Evolutionary conservation across 805 yeast genomes (phyloP).

Genomic region (Cyberlindnera mrakii): DNA sequence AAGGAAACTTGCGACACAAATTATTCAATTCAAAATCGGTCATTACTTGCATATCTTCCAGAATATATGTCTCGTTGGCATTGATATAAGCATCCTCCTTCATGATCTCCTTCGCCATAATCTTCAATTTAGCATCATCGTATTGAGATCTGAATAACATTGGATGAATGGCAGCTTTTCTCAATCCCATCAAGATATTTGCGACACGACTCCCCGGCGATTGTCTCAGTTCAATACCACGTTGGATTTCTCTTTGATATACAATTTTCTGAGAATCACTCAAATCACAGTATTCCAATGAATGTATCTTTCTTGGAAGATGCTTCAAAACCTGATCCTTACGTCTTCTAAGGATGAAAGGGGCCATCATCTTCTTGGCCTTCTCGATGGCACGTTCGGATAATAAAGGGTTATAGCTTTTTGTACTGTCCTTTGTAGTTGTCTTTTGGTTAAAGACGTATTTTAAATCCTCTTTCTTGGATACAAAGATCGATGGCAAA

Average conservation of each 20-base stretch:
- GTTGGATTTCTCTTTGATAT: slow-evolving; percentile 53
- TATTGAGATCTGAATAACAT: slow-evolving; percentile 67
- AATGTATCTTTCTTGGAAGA: slow-evolving; percentile 70
- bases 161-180: slow-evolving; percentile 94
- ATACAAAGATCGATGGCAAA: slow-evolving; percentile 74
- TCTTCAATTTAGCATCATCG: slow-evolving; percentile 43
- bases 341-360: slow-evolving; percentile 87
- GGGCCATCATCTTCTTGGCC: slow-evolving; percentile 98
- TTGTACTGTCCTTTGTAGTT: slow-evolving; percentile 48
- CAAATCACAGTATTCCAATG: slow-evolving; percentile 61
- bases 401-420: slow-evolving; percentile 67
- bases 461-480: slow-evolving; percentile 75
- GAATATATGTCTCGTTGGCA: slow-evolving; percentile 73
- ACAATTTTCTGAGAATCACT: slow-evolving; percentile 45
- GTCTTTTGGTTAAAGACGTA: slow-evolving; percentile 85
- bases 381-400: slow-evolving; percentile 88
- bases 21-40: slow-evolving; percentile 81
- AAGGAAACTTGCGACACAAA: slow-evolving; percentile 68
- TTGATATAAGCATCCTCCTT: slow-evolving; percentile 66
- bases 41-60: slow-evolving; percentile 94
- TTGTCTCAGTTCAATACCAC: slow-evolving; percentile 28
- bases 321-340: slow-evolving; percentile 89
- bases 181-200: slow-evolving; percentile 78
- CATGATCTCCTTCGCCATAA: slow-evolving; percentile 78
- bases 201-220: slow-evolving; percentile 34